Base-by-base conservation (phyloP, 2,329 filamentous ascomycete genomes). In the Scedosporium dehoogii region DNA sequence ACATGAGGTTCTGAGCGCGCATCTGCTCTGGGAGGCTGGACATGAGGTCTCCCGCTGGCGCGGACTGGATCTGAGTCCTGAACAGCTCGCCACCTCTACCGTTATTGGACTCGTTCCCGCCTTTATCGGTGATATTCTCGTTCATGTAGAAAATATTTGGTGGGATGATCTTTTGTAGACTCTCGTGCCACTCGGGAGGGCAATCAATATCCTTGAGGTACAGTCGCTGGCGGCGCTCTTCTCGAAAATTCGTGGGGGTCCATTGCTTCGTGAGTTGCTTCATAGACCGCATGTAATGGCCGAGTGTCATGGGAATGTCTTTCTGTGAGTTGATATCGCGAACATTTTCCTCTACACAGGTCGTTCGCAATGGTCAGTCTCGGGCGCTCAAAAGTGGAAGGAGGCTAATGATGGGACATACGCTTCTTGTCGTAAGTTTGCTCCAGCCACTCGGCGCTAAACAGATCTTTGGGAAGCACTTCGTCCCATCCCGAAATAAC, bases 151-250 rank as follows among this genome's bases (percentile, higher is more conserved):
- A 96, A 0, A 97, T 77, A n/a, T 81, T 85, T 0, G 87, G 84
- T 0, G 93, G 92, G 4, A 97, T 88, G 33, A 91, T 78, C 59
- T 89, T 87, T 66, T 86, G 85, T 18, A 99, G 76, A 63, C 90
- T 87, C 29, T 93, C 83, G 60, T 88, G 86, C 94, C 94, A 99
- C 63, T 93, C 86, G 1, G 82, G 77, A 0, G 94, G 94, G 68
- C 92, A 97, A 72, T 99, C 94, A 64, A 99, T 97, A 71, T 99
- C 94, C 70, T 99, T 99, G 25, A 97, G 77, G 72, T 99, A 99
- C 1, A 97, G 85, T 12, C 94, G 85, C 71, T 99, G 94, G 23
- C 90, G 82, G 44, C 85, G 84, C 65, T 90, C 85, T 66, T 96
- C 89, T 64, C 87, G 87, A 71, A 89, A 96, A 66, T 90, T 93